These are phyloP conservation scores for Trichoderma sp. DNA, from an alignment of 2,329 filamentous ascomycete genomes.

Conservation along the genomic window DNA sequence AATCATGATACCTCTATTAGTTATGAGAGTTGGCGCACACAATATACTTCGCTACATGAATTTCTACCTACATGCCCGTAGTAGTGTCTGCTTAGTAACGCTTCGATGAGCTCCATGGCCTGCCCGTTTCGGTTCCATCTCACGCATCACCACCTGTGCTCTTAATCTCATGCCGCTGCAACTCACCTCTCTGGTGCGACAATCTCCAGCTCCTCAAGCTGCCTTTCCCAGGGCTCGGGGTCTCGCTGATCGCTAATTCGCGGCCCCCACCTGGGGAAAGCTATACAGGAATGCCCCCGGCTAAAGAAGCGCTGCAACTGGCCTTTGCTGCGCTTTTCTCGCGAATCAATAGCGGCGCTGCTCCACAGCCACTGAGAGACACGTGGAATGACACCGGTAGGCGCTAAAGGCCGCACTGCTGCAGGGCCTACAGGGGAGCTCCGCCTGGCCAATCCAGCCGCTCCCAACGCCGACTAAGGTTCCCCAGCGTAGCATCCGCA, in stretches of 20 bases:
- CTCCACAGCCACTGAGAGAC: constrained; percentile 25
- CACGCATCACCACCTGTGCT: not conserved
- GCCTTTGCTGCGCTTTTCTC: not conserved
- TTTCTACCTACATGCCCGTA: not conserved
- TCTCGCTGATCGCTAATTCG: constrained; percentile 11
- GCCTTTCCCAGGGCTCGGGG: not conserved
- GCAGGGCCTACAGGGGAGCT: constrained; percentile 27
- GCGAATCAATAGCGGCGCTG: not conserved
- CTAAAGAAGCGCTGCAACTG: constrained; percentile 8
- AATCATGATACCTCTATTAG: not conserved
- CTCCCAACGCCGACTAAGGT: constrained; percentile 12
- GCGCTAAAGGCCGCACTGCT: constrained; percentile 23
- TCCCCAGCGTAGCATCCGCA: constrained; percentile 26
- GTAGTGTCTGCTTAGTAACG: not conserved
- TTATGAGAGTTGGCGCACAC: not conserved
- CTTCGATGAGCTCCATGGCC: not conserved
- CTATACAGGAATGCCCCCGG: not conserved
- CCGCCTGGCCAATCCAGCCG: constrained; percentile 22
- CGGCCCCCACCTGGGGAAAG: constrained; percentile 17
- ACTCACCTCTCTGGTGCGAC: not conserved
- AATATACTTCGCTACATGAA: not conserved
- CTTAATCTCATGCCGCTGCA: not conserved
- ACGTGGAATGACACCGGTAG: constrained; percentile 13
- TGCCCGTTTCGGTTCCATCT: not conserved
- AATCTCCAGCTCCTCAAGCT: not conserved